Conservation (phyloP, 768 basidiomycete genomes). For the Psilocybe azurescens region DNA sequence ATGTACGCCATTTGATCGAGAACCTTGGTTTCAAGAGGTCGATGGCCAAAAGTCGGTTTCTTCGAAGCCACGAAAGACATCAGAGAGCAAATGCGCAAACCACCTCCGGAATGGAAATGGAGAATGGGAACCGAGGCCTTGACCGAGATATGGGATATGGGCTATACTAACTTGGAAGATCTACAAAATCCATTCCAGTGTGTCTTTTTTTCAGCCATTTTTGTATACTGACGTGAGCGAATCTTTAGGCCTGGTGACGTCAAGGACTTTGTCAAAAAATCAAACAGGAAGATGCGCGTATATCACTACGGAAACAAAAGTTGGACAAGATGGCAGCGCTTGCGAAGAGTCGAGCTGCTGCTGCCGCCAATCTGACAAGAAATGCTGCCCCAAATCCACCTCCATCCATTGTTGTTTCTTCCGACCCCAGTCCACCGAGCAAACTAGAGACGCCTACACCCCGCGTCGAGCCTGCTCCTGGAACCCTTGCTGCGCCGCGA, state of each 20-base stretch:
- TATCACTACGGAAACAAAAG: slow-evolving; percentile 54
- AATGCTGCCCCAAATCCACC: slow-evolving; percentile 15
- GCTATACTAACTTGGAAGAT: slow-evolving; percentile 68
- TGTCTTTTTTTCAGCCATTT: slow-evolving; percentile 6
- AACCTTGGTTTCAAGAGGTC: slow-evolving; percentile 59
- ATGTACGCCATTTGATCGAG: slow-evolving; percentile 81
- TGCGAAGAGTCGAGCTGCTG: slow-evolving; percentile 32
- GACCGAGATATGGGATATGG: slow-evolving; percentile 86
- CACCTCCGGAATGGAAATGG: slow-evolving; percentile 68
- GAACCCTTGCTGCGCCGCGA: slow-evolving; percentile 30
- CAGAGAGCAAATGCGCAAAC: slow-evolving; percentile 59
- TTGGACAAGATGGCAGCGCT: slow-evolving; percentile 37
- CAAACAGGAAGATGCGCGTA: slow-evolving; percentile 67
- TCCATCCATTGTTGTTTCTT: slow-evolving; percentile 18
- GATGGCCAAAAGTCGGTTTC: slow-evolving; percentile 54
- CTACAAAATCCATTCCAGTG: slow-evolving; percentile 66
- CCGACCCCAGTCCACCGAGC: slow-evolving; percentile 14
- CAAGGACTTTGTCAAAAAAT: slow-evolving; percentile 76
- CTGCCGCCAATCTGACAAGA: slow-evolving; percentile 16
- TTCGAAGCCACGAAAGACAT: slow-evolving; percentile 63
- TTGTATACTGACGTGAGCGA: slow-evolving; percentile 12
- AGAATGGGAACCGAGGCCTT: slow-evolving; percentile 69
- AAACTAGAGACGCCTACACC: slow-evolving; percentile 12
- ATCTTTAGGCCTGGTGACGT: slow-evolving; percentile 67
- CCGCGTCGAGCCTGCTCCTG: slow-evolving; percentile 16